Conservation (phyloP, 805 yeast genomes). For the Metschnikowia hibisci region DNA sequence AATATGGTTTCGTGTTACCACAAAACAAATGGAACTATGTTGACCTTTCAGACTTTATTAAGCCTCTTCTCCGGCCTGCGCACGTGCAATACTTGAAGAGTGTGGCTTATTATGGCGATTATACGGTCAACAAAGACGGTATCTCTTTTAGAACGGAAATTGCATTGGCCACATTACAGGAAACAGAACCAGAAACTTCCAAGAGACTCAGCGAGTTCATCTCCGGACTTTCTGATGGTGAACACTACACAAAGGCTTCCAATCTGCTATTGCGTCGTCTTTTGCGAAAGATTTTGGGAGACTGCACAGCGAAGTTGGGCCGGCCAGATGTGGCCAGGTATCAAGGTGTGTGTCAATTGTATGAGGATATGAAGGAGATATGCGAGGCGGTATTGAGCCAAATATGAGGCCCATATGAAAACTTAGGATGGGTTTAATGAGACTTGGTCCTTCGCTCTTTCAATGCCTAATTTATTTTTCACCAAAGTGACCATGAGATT, state of each 20-base stretch:
- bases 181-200: conserved; percentile 26
- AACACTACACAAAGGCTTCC: conserved; percentile 30
- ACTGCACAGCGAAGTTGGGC: conserved; percentile 21
- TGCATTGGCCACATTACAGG: conserved; percentile 61
- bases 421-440: conserved; percentile 1
- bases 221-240: conserved; percentile 49
- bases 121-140: conserved; percentile 51
- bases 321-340: conserved; percentile 4
- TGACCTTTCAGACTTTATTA: conserved; percentile 52
- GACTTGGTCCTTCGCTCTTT: conserved; percentile 24
- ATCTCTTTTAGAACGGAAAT: conserved; percentile 73
- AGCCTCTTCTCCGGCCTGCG: conserved; percentile 26
- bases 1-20: conserved; percentile 73
- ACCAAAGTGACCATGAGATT: conserved; percentile 44
- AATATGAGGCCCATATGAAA: not conserved
- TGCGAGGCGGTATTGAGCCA: conserved; percentile 13
- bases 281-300: conserved; percentile 24
- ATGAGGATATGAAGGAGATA: conserved; percentile 24
- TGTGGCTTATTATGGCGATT: conserved; percentile 66
- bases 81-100: conserved; percentile 47
- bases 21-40: conserved; percentile 66
- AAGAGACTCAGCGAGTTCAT: conserved; percentile 35
- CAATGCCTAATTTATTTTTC: conserved; percentile 32
- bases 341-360: conserved; percentile 22
- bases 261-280: conserved; percentile 30